These are phyloP conservation scores for Russula abietina DNA, from an alignment of 768 basidiomycete genomes.

Conservation along the genomic window DNA sequence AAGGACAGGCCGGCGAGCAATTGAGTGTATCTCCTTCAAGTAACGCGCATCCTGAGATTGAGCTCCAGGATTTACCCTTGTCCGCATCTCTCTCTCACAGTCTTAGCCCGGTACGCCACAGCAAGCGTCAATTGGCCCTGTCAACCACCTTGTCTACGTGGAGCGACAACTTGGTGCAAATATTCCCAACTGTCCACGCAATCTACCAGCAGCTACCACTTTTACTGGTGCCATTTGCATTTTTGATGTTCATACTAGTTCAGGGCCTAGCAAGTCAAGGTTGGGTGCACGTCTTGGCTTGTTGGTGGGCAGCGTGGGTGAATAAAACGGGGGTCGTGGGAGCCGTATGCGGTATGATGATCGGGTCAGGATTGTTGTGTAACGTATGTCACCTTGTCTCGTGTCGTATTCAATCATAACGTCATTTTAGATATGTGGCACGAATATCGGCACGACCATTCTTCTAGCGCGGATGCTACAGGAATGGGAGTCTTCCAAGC, in stretches of 20 bases:
- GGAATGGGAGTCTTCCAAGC: slow-evolving; percentile 30
- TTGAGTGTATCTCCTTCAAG: background rate
- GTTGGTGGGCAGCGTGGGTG: slow-evolving; percentile 53
- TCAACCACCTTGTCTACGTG: slow-evolving; percentile 20
- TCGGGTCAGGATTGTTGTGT: slow-evolving; percentile 68
- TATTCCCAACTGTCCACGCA: slow-evolving; percentile 68
- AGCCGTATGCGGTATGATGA: slow-evolving; percentile 48
- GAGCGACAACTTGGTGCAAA: slow-evolving; percentile 18
- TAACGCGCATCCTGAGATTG: slow-evolving; percentile 2
- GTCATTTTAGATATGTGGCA: slow-evolving; percentile 53
- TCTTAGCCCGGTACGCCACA: slow-evolving; percentile 5
- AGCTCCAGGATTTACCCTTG: slow-evolving; percentile 5
- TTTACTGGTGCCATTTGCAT: slow-evolving; percentile 82
- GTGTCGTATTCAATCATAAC: background rate
- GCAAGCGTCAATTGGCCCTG: slow-evolving; percentile 13
- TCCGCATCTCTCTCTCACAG: background rate
- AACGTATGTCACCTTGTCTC: slow-evolving; percentile 38
- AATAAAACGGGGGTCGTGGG: slow-evolving; percentile 33
- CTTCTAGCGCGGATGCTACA: slow-evolving; percentile 76
- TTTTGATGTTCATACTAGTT: slow-evolving; percentile 92
- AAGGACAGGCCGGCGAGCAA: background rate
- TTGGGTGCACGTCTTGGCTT: slow-evolving; percentile 81
- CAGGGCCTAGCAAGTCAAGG: slow-evolving; percentile 75
- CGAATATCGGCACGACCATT: slow-evolving; percentile 90
- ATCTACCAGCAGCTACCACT: slow-evolving; percentile 69